A percentile compares a stretch with the other conserved stretches of the same genome.
These are phyloP conservation scores for Fusarium ramigenum DNA, from an alignment of 2,329 filamentous ascomycete genomes.

Conservation along the genomic window DNA sequence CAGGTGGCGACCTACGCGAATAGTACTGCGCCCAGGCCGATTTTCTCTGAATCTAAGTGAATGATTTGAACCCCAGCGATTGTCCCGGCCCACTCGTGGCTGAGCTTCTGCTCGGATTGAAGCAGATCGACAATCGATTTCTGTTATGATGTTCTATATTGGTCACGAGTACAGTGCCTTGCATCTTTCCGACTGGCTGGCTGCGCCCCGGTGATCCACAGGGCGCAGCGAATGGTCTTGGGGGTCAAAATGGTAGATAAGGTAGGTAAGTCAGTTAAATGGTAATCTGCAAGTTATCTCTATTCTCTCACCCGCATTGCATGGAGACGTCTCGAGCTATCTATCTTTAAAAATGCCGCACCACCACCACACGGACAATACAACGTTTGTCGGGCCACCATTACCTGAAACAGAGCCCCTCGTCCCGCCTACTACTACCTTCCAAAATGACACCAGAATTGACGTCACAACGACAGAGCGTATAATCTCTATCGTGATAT, in stretches of 20 bases:
- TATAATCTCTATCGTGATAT: background rate
- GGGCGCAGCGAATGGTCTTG: background rate
- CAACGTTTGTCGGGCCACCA: background rate
- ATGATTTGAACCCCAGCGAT: too few relatives aligned
- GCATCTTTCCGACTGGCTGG: background rate
- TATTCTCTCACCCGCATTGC: too few relatives aligned
- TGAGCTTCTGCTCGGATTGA: background rate
- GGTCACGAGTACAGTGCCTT: background rate
- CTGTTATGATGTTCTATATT: background rate
- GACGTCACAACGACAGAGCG: background rate
- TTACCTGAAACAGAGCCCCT: background rate
- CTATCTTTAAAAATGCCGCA: background rate
- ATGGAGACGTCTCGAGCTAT: fast-evolving
- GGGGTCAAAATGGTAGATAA: background rate
- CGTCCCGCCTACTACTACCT: background rate
- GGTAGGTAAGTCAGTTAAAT: background rate
- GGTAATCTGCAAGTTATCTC: fast-evolving
- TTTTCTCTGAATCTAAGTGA: background rate
- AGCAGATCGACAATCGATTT: background rate
- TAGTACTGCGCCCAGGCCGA: background rate
- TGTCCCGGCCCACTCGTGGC: fast-evolving
- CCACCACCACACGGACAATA: background rate
- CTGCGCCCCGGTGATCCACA: background rate
- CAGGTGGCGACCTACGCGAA: fast-evolving
- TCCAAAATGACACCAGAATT: background rate